Evolutionary conservation across 2,329 filamentous ascomycete species (phyloP).

Genomic region (Lachnellula suecica): DNA sequence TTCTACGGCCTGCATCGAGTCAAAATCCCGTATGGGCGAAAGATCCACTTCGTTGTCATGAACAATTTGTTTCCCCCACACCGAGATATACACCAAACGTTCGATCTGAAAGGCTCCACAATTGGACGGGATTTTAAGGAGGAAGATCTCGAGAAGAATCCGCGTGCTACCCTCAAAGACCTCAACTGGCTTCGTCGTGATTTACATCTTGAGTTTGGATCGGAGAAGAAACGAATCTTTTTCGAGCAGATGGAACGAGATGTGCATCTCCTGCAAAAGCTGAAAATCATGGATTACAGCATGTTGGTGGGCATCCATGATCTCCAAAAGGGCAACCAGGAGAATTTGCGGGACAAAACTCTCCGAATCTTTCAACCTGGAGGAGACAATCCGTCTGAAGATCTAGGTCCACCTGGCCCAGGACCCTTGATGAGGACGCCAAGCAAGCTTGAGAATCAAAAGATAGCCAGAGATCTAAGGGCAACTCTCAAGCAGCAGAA

Average conservation of each 20-base stretch:
- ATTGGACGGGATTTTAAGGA: slow-evolving; percentile 90
- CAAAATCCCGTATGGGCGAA: slow-evolving; percentile 96
- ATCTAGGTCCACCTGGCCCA: slow-evolving; percentile 39
- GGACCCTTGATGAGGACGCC: slow-evolving; percentile 79
- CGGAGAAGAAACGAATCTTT: slow-evolving; percentile 84
- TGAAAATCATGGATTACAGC: slow-evolving; percentile 99
- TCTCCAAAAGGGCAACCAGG: slow-evolving; percentile 84
- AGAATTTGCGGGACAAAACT: slow-evolving; percentile 87
- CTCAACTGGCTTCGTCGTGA: slow-evolving; percentile 92
- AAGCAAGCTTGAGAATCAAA: slow-evolving; percentile 86
- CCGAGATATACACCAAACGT: slow-evolving; percentile 94
- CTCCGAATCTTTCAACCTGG: slow-evolving; percentile 92
- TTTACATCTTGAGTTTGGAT: slow-evolving; percentile 82
- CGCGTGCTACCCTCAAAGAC: slow-evolving; percentile 91
- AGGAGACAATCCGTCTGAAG: slow-evolving; percentile 61
- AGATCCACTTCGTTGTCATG: slow-evolving; percentile 99
- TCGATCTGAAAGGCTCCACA: slow-evolving; percentile 95
- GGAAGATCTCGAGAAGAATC: slow-evolving; percentile 83
- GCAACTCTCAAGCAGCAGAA: slow-evolving; percentile 92
- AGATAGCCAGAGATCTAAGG: slow-evolving; percentile 86
- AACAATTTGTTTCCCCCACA: slow-evolving; percentile 98
- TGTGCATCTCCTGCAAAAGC: slow-evolving; percentile 78
- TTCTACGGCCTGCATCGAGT: slow-evolving; percentile 97
- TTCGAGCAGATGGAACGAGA: slow-evolving; percentile 86
- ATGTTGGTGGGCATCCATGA: slow-evolving; percentile 94